Conservation (phyloP, 2,329 filamentous ascomycete species). For the Calonectria ilicicola region DNA sequence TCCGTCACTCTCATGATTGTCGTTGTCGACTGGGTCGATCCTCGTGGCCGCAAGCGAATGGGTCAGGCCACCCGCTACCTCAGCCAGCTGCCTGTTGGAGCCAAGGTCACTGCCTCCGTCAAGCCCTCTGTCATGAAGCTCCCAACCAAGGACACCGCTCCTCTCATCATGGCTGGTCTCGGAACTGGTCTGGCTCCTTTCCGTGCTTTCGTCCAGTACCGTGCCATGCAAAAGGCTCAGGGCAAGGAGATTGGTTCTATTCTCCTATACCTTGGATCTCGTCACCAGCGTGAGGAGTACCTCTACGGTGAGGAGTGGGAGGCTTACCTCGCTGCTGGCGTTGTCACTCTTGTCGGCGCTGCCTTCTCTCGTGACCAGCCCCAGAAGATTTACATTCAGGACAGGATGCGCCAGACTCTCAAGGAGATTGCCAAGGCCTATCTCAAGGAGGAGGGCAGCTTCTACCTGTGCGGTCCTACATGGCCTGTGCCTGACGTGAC, state of each 20-base stretch:
- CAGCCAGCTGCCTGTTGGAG: constrained; percentile 78
- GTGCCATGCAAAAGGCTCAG: constrained; percentile 97
- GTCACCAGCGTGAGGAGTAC: constrained; percentile 98
- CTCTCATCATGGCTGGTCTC: constrained; percentile 99
- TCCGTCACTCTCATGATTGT: constrained; percentile 97
- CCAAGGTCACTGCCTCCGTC: constrained; percentile 89
- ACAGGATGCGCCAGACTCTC: constrained; percentile 92
- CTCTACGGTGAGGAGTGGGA: constrained; percentile 99
- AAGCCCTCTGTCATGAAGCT: constrained; percentile 99
- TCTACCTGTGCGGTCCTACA: constrained; percentile 97
- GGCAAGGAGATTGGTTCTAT: constrained; percentile 95
- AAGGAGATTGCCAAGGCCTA: constrained; percentile 87
- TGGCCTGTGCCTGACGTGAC: constrained; percentile 99
- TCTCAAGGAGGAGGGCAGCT: constrained; percentile 86
- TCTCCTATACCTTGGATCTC: constrained; percentile 94
- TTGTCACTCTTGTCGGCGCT: constrained; percentile 92
- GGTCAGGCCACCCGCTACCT: constrained; percentile 96
- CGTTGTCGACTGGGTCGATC: constrained; percentile 94
- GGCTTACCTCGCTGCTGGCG: constrained; percentile 93
- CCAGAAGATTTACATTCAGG: constrained; percentile 99
- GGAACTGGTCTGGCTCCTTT: constrained; percentile 98
- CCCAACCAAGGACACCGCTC: constrained; percentile 86
- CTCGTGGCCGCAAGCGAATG: constrained; percentile 86
- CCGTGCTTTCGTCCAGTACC: constrained; percentile 98
- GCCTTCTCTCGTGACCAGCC: constrained; percentile 98